Percentiles rank a stretch among this genome's conserved stretches.
phyloP scores from a whole-genome alignment of 2,329 filamentous ascomycete genomes.

The Curvularia spicifera region DNA sequence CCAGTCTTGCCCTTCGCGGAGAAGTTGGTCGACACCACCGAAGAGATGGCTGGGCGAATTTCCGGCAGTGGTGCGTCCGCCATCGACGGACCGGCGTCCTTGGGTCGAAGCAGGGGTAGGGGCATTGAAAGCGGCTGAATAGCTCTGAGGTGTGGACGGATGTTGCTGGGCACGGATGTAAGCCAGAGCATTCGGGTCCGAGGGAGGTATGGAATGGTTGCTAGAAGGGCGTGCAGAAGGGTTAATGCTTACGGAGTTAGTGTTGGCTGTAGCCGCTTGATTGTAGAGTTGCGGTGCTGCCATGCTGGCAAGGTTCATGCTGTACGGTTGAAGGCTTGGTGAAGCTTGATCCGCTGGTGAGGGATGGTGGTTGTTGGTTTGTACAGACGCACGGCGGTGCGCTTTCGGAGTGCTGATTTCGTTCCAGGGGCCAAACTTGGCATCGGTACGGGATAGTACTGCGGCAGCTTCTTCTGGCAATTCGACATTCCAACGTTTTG shows the following conservation, averaged over 20 bases:
- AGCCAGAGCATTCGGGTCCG: constrained; percentile 39
- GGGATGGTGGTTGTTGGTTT: constrained; percentile 23
- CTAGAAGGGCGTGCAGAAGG: constrained; percentile 37
- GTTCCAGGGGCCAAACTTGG: constrained; percentile 73
- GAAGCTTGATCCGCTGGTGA: constrained; percentile 33
- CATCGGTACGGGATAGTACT: constrained; percentile 78
- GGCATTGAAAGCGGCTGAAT: constrained; percentile 24
- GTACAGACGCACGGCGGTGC: constrained; percentile 24
- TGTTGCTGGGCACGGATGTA: constrained; percentile 43
- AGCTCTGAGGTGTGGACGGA: constrained; percentile 23
- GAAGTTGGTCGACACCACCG: constrained; percentile 65
- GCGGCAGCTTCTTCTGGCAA: constrained; percentile 81
- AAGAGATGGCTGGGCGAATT: constrained; percentile 61
- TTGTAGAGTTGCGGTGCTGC: constrained; percentile 37
- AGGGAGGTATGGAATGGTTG: constrained; percentile 41
- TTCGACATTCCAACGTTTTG: constrained; percentile 87
- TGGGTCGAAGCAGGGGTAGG: constrained; percentile 34
- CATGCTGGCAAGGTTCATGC: constrained; percentile 34
- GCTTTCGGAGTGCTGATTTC: constrained; percentile 40
- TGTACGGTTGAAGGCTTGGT: constrained; percentile 41
- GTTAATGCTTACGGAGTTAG: constrained; percentile 30
- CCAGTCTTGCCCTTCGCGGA: constrained; percentile 67
- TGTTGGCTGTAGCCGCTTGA: constrained; percentile 25
- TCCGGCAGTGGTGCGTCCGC: constrained; percentile 33
- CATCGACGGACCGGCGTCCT: constrained; percentile 38